Percentiles rank a stretch among this genome's conserved stretches.
These are phyloP conservation scores for Trichoderma sp. DNA, from an alignment of 2,329 filamentous ascomycete species.

Conservation along the genomic window DNA sequence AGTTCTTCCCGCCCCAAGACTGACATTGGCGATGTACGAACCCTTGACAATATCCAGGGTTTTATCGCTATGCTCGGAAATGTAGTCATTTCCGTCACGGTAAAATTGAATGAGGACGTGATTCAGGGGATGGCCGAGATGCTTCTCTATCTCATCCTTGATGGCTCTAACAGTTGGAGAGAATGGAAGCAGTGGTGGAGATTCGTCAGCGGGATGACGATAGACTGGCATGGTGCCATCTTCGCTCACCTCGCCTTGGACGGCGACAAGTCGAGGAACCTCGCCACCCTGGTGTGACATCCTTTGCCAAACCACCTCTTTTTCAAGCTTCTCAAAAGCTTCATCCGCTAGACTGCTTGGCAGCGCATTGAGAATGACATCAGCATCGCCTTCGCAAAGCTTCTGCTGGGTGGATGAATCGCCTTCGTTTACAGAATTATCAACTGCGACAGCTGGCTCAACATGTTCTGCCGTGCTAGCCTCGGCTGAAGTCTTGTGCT, in stretches of 20 bases:
- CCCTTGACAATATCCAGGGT: conserved; percentile 83
- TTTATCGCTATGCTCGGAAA: conserved; percentile 96
- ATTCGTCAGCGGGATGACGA: conserved; percentile 88
- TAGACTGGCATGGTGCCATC: conserved; percentile 87
- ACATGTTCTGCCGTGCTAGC: neutral
- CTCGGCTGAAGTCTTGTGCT: conserved; percentile 25
- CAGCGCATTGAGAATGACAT: conserved; percentile 70
- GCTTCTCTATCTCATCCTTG: conserved; percentile 66
- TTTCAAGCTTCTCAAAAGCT: conserved; percentile 69
- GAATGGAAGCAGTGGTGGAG: conserved; percentile 74
- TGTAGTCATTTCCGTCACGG: conserved; percentile 84
- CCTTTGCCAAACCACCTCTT: conserved; percentile 82
- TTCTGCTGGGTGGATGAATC: conserved; percentile 40
- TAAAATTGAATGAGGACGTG: conserved; percentile 94
- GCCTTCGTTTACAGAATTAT: neutral
- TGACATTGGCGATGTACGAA: conserved; percentile 89
- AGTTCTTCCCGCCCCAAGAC: conserved; percentile 84
- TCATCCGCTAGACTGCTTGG: conserved; percentile 54
- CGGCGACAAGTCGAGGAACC: conserved; percentile 87
- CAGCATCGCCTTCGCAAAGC: conserved; percentile 81
- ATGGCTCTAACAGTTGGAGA: conserved; percentile 71
- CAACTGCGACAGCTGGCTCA: neutral
- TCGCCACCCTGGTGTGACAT: conserved; percentile 93
- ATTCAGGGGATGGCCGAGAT: conserved; percentile 79
- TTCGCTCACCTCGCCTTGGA: conserved; percentile 70